These are phyloP conservation scores for Coniochaeta pulveracea DNA, from an alignment of 2,329 filamentous ascomycete genomes.

Conservation along the genomic window DNA sequence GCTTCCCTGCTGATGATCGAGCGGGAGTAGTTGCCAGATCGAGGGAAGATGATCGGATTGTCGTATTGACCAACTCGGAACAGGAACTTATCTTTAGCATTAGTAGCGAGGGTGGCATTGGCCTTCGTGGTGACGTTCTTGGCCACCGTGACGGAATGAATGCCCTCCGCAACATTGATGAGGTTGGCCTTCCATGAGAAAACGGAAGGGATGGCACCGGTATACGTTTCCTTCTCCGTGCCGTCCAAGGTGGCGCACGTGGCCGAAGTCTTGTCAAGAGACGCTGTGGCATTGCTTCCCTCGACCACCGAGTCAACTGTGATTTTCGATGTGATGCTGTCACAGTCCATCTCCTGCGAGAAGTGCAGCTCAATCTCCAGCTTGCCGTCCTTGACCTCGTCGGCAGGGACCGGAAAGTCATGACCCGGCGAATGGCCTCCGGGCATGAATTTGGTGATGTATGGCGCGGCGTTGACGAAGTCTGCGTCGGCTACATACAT, in stretches of 20 bases:
- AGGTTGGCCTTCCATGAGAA: conserved; percentile 45
- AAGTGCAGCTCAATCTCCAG: conserved; percentile 40
- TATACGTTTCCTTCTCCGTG: conserved; percentile 22
- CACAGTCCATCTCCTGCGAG: conserved; percentile 49
- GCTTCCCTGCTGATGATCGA: conserved; percentile 31
- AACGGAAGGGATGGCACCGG: conserved; percentile 40
- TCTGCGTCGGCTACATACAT: conserved; percentile 46
- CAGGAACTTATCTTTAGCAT: conserved; percentile 46
- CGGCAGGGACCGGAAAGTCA: conserved; percentile 43
- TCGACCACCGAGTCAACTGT: conserved; percentile 40
- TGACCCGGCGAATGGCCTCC: conserved; percentile 54
- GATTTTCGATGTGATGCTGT: conserved; percentile 36
- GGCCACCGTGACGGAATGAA: conserved; percentile 45
- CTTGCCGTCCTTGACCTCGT: conserved; percentile 7
- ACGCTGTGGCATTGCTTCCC: conserved; percentile 24
- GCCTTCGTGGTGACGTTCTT: conserved; percentile 31
- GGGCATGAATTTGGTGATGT: conserved; percentile 45
- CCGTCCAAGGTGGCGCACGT: conserved; percentile 29
- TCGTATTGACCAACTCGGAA: conserved; percentile 44
- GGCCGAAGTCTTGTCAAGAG: conserved; percentile 28
- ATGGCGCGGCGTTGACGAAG: conserved; percentile 33
- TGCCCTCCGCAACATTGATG: conserved; percentile 45
- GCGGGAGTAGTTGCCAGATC: conserved; percentile 44
- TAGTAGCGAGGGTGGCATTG: conserved; percentile 28
- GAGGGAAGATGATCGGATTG: conserved; percentile 49